These are phyloP conservation scores for Pythium dissimile DNA, from an alignment of 352 stramenopile species.

Conservation along the genomic window DNA sequence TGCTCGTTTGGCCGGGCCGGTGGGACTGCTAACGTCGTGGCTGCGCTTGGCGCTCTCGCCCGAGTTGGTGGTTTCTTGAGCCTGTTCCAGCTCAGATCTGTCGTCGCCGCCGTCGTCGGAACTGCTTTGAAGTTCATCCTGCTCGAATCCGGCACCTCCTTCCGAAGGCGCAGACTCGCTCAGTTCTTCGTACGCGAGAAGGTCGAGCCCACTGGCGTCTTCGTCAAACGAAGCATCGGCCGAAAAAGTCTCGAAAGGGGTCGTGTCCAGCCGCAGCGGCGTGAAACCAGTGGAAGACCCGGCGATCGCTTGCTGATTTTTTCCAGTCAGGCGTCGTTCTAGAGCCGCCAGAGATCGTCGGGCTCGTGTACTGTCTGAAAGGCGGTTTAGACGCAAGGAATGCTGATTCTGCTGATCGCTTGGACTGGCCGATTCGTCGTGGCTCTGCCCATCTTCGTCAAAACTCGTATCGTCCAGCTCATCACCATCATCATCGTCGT, in stretches of 20 bases:
- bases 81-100: too few relatives aligned
- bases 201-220: slow-evolving; percentile 8
- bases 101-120: slow-evolving; percentile 22
- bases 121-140: slow-evolving; percentile 61
- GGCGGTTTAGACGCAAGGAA: slow-evolving; percentile 6
- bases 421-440: not conserved
- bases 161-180: slow-evolving; percentile 8
- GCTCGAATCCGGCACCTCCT: slow-evolving; percentile 49
- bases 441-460: slow-evolving; percentile 21
- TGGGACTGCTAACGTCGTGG: not conserved
- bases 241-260: not conserved
- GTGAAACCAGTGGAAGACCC: not conserved
- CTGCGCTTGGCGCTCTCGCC: too few relatives aligned
- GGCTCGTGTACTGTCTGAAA: slow-evolving; percentile 25
- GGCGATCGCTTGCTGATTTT: slow-evolving; percentile 24
- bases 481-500: slow-evolving; percentile 49
- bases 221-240: not conserved
- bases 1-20: slow-evolving; percentile 44
- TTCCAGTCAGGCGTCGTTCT: slow-evolving; percentile 62
- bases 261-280: not conserved
- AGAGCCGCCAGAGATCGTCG: slow-evolving; percentile 56
- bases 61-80: too few relatives aligned
- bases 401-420: slow-evolving; percentile 1
- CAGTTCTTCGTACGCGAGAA: slow-evolving; percentile 15
- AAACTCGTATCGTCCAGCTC: too few relatives aligned